Evolutionary conservation across 345 rosid genomes (phyloP), one percentile per base, ranked within the genome.

Genomic region (Cardiospermum halicacabum): DNA sequence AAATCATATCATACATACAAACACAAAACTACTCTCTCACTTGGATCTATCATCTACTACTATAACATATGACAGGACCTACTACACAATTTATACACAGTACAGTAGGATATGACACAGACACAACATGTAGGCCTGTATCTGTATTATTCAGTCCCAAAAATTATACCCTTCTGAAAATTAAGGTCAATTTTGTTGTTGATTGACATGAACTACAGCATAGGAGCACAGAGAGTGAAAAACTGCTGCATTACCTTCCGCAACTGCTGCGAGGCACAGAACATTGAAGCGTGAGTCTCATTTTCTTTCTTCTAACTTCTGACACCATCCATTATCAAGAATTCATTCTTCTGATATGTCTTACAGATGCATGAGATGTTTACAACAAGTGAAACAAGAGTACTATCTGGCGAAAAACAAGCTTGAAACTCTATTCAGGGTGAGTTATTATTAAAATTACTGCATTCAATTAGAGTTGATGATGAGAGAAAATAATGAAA

Each of bases 211-310:
- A 70, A 76, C n/a, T n/a, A n/a, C 92, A 94, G 99, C 84, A 85
- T 94, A 60, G 99, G 96, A 48, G 99, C 97, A 62, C 87, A 82
- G 68, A 82, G 95, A 77, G 86, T 90, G 37, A 91, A 85, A 74
- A 85, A 84, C 74, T 86, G 82, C 62, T 90, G 99, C 72, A 73
- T 94, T 58, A 81, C 82, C 56, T 88, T 94, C 73, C 97, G 96
- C 73, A 82, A 43, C 76, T 84, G 73, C 78, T 94, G 94, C 21
- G 92, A 88, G 70, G 89, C 87, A 68, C 90, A 85, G 73, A 90
- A 90, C 65, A 62, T 70, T 60, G 92, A 89, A 59, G 87, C 63
- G 99, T 91, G 65, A 77, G 97, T 78, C 61, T 6, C 53, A 36
- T 63, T 60, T 10, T 8, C 34, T 36, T 10, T 1, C 6, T 34